Conservation (phyloP, 1,284 basidiomycete species). For the Acaromyces ingoldii region DNA sequence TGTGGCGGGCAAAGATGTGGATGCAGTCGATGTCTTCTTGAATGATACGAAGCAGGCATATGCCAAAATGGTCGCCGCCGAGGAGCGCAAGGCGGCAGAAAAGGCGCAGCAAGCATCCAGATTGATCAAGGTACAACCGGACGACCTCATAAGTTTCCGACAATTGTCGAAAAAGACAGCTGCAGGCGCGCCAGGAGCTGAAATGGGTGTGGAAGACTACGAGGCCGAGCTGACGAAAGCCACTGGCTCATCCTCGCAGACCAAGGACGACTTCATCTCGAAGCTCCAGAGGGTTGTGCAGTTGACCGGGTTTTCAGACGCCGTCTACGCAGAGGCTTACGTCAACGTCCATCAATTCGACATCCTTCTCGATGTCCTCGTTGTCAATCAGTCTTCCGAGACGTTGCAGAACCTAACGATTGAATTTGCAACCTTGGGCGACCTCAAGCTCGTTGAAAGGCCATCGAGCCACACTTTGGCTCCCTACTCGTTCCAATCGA, state of each 20-base stretch:
- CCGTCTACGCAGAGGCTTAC: conserved; percentile 96
- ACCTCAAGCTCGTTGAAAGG: conserved; percentile 93
- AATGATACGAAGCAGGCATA: conserved; percentile 88
- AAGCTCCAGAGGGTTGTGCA: conserved; percentile 93
- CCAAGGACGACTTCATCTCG: conserved; percentile 91
- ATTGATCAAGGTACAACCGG: conserved; percentile 74
- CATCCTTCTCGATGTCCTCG: conserved; percentile 83
- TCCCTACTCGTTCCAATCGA: conserved; percentile 94
- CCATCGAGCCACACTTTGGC: conserved; percentile 87
- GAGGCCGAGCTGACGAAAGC: conserved; percentile 84
- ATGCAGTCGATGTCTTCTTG: conserved; percentile 78
- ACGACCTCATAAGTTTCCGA: conserved; percentile 85
- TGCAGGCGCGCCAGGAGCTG: conserved; percentile 56
- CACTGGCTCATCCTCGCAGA: conserved; percentile 70
- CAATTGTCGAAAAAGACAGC: conserved; percentile 91
- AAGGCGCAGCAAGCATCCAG: conserved; percentile 74
- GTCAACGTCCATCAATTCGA: conserved; percentile 99
- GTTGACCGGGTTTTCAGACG: conserved; percentile 95
- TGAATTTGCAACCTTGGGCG: conserved; percentile 95
- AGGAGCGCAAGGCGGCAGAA: conserved; percentile 62
- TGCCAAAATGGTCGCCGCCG: conserved; percentile 89
- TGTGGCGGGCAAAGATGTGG: conserved; percentile 54
- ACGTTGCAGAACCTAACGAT: conserved; percentile 94
- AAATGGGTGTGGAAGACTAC: conserved; percentile 59
- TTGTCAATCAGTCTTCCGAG: conserved; percentile 93